Evolutionary conservation across 176 grass and related monocot species (phyloP).

Genomic region (Leersia perrieri): DNA sequence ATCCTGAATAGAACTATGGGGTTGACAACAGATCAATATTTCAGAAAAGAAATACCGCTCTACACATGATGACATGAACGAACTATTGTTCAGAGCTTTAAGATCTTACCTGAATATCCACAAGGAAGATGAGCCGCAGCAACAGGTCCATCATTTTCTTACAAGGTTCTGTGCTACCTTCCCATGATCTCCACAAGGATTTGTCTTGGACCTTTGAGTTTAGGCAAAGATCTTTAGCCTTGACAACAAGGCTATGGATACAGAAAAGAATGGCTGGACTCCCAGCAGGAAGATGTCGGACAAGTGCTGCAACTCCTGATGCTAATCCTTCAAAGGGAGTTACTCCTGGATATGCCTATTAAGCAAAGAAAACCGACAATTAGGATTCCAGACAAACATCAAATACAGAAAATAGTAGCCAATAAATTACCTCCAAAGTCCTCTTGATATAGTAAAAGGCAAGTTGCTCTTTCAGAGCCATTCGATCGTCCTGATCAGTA

Average conservation of each 20-base stretch:
- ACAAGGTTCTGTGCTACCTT: slow-evolving; percentile 78
- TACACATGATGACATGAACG: slow-evolving; percentile 7
- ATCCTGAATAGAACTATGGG: background rate
- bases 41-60: background rate
- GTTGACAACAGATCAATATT: background rate
- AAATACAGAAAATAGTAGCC: background rate
- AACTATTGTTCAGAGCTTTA: background rate
- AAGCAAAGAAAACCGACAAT: background rate
- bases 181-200: slow-evolving; percentile 87
- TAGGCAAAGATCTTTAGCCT: slow-evolving; percentile 58
- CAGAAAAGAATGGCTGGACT: slow-evolving; percentile 74
- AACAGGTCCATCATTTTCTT: slow-evolving; percentile 77
- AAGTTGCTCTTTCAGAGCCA: slow-evolving; percentile 78
- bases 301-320: slow-evolving; percentile 73
- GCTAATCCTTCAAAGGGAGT: slow-evolving; percentile 85
- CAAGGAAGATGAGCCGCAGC: slow-evolving; percentile 72
- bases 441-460: slow-evolving; percentile 73
- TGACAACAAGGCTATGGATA: slow-evolving; percentile 63
- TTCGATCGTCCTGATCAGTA: slow-evolving; percentile 51
- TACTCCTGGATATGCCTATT: slow-evolving; percentile 68
- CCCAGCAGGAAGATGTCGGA: slow-evolving; percentile 71
- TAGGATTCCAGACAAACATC: background rate
- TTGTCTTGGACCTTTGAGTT: slow-evolving; percentile 46
- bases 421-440: slow-evolving; percentile 65
- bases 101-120: slow-evolving; percentile 89